A percentile compares a stretch with the other conserved stretches of the same genome.
phyloP scores from a whole-genome alignment of 1,284 basidiomycete genomes.

The Inonotus hispidus region DNA sequence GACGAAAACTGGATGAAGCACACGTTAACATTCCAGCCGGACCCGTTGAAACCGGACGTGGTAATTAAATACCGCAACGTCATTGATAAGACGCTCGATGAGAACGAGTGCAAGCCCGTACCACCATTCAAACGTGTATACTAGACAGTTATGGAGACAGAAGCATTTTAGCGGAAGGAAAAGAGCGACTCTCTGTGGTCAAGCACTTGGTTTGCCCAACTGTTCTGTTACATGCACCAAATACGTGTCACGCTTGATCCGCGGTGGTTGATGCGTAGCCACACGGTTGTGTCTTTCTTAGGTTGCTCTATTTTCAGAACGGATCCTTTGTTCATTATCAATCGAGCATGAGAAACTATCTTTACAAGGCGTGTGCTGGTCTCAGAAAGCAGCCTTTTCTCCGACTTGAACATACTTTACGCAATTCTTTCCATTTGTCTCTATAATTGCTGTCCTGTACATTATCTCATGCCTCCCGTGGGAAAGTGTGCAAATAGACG shows the following conservation, averaged over 20 bases:
- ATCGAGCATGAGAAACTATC: no score
- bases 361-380: no score
- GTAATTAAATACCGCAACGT: conserved; percentile 88
- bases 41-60: conserved; percentile 71
- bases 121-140: conserved; percentile 88
- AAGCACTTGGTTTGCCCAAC: neutral
- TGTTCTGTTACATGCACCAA: neutral
- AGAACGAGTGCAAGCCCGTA: conserved; percentile 90
- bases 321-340: no score
- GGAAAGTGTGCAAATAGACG: no score
- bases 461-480: no score
- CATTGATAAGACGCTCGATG: conserved; percentile 84
- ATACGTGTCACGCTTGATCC: neutral
- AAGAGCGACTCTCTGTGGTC: neutral
- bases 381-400: no score
- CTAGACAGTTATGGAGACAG: conserved; percentile 30
- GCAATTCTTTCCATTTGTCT: no score
- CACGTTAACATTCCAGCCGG: conserved; percentile 82
- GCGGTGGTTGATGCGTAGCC: no score
- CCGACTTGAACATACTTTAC: no score
- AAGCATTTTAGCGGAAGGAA: neutral
- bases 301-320: no score
- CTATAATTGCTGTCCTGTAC: no score
- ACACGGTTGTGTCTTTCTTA: no score
- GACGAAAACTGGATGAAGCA: conserved; percentile 95